Evolutionary conservation across 495 filamentous ascomycete species (phyloP), one percentile per base, ranked within the genome.

Genomic region (Podospora bellae-mahoneyi): DNA sequence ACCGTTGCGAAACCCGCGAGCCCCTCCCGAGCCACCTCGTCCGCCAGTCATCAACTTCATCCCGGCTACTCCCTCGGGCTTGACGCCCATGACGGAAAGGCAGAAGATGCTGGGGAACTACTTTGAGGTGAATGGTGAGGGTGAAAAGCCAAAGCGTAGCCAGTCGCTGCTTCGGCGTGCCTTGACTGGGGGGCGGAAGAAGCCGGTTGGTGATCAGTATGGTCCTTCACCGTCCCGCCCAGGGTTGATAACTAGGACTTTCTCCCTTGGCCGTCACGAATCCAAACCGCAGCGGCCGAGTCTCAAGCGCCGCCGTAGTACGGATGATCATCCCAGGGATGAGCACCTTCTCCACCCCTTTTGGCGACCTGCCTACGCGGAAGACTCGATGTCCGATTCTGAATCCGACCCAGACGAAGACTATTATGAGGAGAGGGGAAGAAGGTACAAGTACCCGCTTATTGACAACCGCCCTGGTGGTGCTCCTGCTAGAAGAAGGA

Each of bases 321-420:
- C 77, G 1, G 79, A 81, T 34, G 66, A 69, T 44, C 39, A 13
- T 13, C 83, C 81, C 16, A 62, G 76, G 2, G 84, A 87, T 62
- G 82, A 84, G 48, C 84, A 82, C 62, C 87, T 84, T 60, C 80
- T 94, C 5, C 90, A 95, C 73, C 92, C 92, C 1, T 90, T 90
- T 77, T 96, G 93, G 93, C 85, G 88, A 28, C 92, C 93, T 4
- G 61, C 87, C 27, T 92, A 91, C 74, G 90, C 87, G 83, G 89
- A 91, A 32, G 87, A 89, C 66, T 78, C 84, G 5, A 27, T 23
- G 4, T 64, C 48, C 54, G 84, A 44, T 81, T 79, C n/a, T 7
- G 75, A 82, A 13, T 78, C 83, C 32, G 78, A 80, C 15, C 74
- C 66, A 19, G 70, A 74, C n/a, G 71, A 76, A 7, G 71, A 75